phyloP scores from a whole-genome alignment of 2,329 filamentous ascomycete species.

The Amphichorda felina region DNA sequence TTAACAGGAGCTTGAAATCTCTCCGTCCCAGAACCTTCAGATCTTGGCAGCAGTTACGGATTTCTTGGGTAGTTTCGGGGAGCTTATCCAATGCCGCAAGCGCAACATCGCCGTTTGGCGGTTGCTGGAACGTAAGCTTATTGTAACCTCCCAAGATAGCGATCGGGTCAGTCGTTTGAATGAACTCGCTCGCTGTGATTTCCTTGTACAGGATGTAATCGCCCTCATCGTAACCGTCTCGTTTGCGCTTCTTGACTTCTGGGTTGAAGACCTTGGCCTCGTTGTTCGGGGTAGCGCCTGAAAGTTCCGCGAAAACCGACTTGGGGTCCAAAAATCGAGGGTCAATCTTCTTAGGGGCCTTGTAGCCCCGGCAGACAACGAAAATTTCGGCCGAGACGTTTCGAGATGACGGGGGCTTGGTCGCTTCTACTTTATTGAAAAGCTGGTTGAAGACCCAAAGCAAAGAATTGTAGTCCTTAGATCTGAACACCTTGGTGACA shows the following conservation, averaged over 20 bases:
- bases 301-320: slow-evolving; percentile 86
- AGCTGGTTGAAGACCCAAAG: slow-evolving; percentile 98
- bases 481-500: slow-evolving; percentile 94
- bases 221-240: slow-evolving; percentile 95
- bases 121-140: slow-evolving; percentile 69
- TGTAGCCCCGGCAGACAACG: slow-evolving; percentile 90
- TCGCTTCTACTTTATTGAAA: slow-evolving; percentile 90
- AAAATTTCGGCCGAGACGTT: slow-evolving; percentile 98
- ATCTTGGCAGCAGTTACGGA: slow-evolving; percentile 67
- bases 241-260: slow-evolving; percentile 92
- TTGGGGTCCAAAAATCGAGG: slow-evolving; percentile 83
- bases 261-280: slow-evolving; percentile 98
- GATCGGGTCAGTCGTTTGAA: slow-evolving; percentile 87
- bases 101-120: slow-evolving; percentile 72
- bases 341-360: slow-evolving; percentile 87
- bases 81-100: slow-evolving; percentile 77
- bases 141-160: slow-evolving; percentile 81
- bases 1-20: slow-evolving; percentile 82
- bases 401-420: slow-evolving; percentile 88
- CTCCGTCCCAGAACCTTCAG: slow-evolving; percentile 85
- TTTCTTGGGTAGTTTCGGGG: slow-evolving; percentile 75
- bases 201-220: slow-evolving; percentile 92
- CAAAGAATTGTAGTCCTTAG: slow-evolving; percentile 91
- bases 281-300: slow-evolving; percentile 78
- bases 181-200: slow-evolving; percentile 78